Evolutionary conservation across 176 grass and related monocot species (phyloP).

Genomic region (Dendrocalamus sinicus): DNA sequence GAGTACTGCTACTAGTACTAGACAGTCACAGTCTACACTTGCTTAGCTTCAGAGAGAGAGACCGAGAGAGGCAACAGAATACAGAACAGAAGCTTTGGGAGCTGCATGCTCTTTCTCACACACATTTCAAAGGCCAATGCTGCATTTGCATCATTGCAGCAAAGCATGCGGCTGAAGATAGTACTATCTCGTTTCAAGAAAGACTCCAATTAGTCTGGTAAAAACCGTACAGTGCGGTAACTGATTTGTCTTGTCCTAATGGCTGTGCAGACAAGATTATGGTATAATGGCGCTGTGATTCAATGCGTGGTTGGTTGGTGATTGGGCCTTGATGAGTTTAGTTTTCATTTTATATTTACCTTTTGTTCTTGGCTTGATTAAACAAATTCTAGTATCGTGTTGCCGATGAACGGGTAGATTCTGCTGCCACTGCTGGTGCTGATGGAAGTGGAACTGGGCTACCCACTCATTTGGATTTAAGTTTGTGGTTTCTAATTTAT

Average conservation of each 20-base stretch:
- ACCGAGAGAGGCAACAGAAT: background rate
- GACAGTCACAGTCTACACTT: background rate
- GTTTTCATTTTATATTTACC: background rate
- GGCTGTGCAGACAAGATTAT: slow-evolving; percentile 25
- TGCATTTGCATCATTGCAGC: slow-evolving; percentile 2
- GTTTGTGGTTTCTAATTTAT: no score
- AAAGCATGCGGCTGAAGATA: background rate
- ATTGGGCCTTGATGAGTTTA: slow-evolving; percentile 6
- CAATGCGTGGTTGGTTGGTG: slow-evolving; percentile 9
- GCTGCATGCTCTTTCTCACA: background rate
- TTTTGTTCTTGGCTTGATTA: slow-evolving; percentile 36
- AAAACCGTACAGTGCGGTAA: background rate
- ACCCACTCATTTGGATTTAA: no score
- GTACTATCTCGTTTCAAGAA: background rate
- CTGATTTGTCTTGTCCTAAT: background rate
- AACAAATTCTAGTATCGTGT: slow-evolving; percentile 5
- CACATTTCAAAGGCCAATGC: slow-evolving; percentile 40
- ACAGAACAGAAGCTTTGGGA: slow-evolving; percentile 25
- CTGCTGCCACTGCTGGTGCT: slow-evolving; percentile 9
- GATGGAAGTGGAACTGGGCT: background rate
- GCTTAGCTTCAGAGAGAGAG: background rate
- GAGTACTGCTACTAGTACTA: background rate
- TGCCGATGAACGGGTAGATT: slow-evolving; percentile 30
- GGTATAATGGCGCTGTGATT: slow-evolving; percentile 45
- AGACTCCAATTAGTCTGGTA: background rate